phyloP scores from a whole-genome alignment of 306 rosid species.

The Cercis canadensis region DNA sequence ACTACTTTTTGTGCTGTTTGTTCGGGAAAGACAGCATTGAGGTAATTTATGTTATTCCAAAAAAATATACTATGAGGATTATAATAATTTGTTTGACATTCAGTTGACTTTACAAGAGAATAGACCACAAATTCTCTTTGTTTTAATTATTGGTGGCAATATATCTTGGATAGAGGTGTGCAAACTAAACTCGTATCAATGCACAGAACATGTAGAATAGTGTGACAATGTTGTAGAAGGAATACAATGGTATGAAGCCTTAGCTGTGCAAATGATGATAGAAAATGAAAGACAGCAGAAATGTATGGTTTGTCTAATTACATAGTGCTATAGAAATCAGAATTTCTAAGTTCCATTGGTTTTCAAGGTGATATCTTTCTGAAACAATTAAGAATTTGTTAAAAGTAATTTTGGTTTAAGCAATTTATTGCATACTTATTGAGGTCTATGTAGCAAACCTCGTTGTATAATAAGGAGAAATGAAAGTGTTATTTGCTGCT shows the following conservation, averaged over 20 bases:
- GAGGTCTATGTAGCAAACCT: conserved; percentile 1
- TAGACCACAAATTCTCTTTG: conserved; percentile 1
- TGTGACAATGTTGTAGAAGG: not conserved
- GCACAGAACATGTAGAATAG: not conserved
- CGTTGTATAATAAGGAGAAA: not conserved
- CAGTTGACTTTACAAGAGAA: not conserved
- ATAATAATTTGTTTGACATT: not conserved
- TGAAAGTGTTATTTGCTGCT: not conserved
- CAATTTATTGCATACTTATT: not conserved
- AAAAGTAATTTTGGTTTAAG: not conserved
- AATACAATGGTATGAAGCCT: too few relatives aligned
- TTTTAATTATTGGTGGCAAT: not conserved
- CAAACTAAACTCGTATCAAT: not conserved
- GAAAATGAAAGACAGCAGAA: too few relatives aligned
- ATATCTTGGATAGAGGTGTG: conserved; percentile 5
- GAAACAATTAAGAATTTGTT: not conserved
- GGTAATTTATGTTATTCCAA: conserved; percentile 56
- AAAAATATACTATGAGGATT: not conserved
- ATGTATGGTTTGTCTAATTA: too few relatives aligned
- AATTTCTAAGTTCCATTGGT: not conserved
- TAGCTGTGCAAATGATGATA: too few relatives aligned
- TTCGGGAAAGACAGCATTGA: conserved; percentile 87
- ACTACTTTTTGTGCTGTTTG: conserved; percentile 93
- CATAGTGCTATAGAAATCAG: too few relatives aligned
- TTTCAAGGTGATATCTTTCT: not conserved